Evolutionary conservation across 768 basidiomycete genomes (phyloP), one percentile per base, ranked within the genome.

Genomic region (Trametes cubensis): DNA sequence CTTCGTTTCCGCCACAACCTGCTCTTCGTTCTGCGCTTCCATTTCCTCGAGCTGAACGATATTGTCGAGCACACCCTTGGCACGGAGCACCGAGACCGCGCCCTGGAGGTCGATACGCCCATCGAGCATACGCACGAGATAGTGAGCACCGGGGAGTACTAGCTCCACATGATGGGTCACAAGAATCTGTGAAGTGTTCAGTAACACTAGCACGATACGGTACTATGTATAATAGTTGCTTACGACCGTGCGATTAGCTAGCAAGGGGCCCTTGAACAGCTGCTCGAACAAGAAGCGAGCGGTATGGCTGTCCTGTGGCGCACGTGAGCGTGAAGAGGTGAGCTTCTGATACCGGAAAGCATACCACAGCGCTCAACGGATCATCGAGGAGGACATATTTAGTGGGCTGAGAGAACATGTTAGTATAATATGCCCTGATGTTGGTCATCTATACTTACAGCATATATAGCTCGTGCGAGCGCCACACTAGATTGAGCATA

Each of bases 161-260:
- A 95, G 82, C 52, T 93, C 89, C 26, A 94, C 86, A 68, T 94
- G 92, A 63, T 94, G 92, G 0, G 91, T 92, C 39, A 94, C 91
- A 4, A 89, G 78, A 42, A 88, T 76, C 86, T 86, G 13, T 1
- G 28, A 52, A 40, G n/a, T 17, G 14, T 26, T 53, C 3, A 50
- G 14, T 18, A 41, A 30, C 18, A 58, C 15, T 21, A 15, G 15
- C n/a, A 23, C 41, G 18, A 42, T 14, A 26, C 23, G 20, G n/a
- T 13, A 51, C 5, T 20, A 20, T 41, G 52, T 11, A 20, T 15
- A 13, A 40, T 0, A n/a, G 13, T n/a, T n/a, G 58, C 79, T 61
- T 61, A 87, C 79, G 39, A 93, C 87, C 0, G 92, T 94, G 30
- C 92, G 82, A 55, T 85, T 78, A 0, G 77, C 77, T 3, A 92